These are phyloP conservation scores for Beverwykella pulmonaria DNA, from an alignment of 495 filamentous ascomycete genomes.

Conservation along the genomic window DNA sequence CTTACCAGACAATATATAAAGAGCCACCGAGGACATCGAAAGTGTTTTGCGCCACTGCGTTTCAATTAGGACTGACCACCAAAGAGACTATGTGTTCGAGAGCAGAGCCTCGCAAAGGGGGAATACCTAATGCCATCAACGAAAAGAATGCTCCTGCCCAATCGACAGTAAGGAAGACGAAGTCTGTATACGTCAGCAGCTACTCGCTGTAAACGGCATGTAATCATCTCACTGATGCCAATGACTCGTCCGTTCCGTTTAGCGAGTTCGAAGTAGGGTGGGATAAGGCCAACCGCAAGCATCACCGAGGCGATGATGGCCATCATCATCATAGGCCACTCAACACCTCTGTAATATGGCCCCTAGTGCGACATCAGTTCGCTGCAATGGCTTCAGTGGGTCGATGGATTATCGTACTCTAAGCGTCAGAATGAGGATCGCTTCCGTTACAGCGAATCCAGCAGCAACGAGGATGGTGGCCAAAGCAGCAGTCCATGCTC, in stretches of 20 bases:
- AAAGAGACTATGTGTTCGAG: background rate
- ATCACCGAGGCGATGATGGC: conserved; percentile 64
- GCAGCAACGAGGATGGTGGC: conserved; percentile 49
- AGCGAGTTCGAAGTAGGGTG: conserved; percentile 72
- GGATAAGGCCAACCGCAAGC: conserved; percentile 63
- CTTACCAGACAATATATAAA: conserved; percentile 68
- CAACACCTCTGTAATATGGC: conserved; percentile 55
- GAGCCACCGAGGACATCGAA: conserved; percentile 73
- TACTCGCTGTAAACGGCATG: background rate
- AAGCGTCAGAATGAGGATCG: conserved; percentile 64
- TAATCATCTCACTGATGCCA: conserved; percentile 52
- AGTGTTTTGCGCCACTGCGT: conserved; percentile 63
- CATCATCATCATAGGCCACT: conserved; percentile 62
- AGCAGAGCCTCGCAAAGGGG: background rate
- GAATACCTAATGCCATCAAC: conserved; percentile 57
- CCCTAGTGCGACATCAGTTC: conserved; percentile 61
- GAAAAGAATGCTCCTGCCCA: conserved; percentile 75
- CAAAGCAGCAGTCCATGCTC: conserved; percentile 52
- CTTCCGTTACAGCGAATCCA: conserved; percentile 62
- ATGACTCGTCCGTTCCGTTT: conserved; percentile 70
- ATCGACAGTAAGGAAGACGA: conserved; percentile 70
- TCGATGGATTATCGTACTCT: conserved; percentile 49
- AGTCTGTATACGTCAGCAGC: conserved; percentile 42
- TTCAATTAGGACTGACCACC: background rate
- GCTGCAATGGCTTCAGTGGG: conserved; percentile 40